Evolutionary conservation across 495 filamentous ascomycete genomes (phyloP).

Genomic region (Aspergillus ellipticus): DNA sequence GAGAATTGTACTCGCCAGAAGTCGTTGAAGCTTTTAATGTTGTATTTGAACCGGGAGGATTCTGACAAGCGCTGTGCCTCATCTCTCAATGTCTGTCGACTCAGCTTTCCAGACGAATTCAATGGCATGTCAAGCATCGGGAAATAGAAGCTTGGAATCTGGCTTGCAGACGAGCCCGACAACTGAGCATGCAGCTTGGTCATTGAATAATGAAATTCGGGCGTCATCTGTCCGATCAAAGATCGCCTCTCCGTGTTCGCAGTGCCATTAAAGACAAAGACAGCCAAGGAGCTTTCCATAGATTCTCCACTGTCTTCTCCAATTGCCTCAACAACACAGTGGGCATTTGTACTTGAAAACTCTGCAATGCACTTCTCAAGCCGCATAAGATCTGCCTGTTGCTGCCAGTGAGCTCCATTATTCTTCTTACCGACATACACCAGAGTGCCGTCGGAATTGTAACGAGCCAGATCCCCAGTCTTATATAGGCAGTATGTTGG

Average conservation of each 20-base stretch:
- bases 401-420: constrained; percentile 41
- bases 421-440: constrained; percentile 45
- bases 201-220: constrained; percentile 17
- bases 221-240: constrained; percentile 14
- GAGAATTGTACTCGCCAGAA: constrained; percentile 4
- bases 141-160: constrained; percentile 58
- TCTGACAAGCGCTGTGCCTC: constrained; percentile 18
- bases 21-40: constrained; percentile 10
- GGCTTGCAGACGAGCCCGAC: constrained; percentile 37
- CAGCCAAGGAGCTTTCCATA: constrained; percentile 18
- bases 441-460: constrained; percentile 47
- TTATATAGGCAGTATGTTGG: constrained; percentile 26
- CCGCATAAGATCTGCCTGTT: constrained; percentile 44
- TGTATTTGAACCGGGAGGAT: constrained; percentile 2
- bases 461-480: constrained; percentile 54
- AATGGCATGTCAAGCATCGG: constrained; percentile 52
- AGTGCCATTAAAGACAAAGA: constrained; percentile 25
- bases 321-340: constrained; percentile 26
- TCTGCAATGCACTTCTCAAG: constrained; percentile 37
- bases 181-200: constrained; percentile 24
- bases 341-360: constrained; percentile 14
- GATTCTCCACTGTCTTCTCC: constrained; percentile 4
- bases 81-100: constrained; percentile 21
- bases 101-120: constrained; percentile 49
- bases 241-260: not conserved